These are phyloP conservation scores for Xylariaceae sp. DNA, from an alignment of 2,329 filamentous ascomycete species.

Conservation along the genomic window DNA sequence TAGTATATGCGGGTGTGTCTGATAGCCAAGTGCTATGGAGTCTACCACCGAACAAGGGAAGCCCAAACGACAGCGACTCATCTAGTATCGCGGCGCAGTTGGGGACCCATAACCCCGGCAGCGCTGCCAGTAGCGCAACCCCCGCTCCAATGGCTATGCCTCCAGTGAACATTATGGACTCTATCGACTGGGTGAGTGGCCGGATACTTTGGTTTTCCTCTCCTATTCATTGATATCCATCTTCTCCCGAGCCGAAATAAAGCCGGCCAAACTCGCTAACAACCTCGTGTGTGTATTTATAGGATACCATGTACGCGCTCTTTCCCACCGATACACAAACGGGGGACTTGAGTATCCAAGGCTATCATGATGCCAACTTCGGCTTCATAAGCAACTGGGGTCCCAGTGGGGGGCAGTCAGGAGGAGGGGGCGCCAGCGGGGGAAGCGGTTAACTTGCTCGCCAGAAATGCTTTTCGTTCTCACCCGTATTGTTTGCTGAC, in stretches of 20 bases:
- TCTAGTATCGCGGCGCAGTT: conserved; percentile 28
- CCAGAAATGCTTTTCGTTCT: no score
- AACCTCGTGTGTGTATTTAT: background rate
- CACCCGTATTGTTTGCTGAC: no score
- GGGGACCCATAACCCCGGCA: conserved; percentile 7
- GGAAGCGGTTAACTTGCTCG: no score
- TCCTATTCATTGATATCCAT: no score
- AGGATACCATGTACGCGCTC: conserved; percentile 36
- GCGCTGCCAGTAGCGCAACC: background rate
- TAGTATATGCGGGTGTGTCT: conserved; percentile 45
- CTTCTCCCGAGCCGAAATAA: no score
- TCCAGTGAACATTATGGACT: conserved; percentile 41
- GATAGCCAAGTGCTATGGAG: conserved; percentile 47
- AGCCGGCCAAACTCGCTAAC: conserved; percentile 1
- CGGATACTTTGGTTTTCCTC: no score
- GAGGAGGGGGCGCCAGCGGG: no score
- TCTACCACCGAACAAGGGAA: conserved; percentile 36
- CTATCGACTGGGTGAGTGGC: conserved; percentile 62
- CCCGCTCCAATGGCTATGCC: conserved; percentile 5
- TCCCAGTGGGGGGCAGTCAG: no score
- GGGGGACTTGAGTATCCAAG: conserved; percentile 36
- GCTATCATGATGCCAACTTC: conserved; percentile 36
- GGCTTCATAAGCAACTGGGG: no score
- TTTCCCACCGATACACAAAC: conserved; percentile 38
- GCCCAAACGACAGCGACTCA: conserved; percentile 42